These are phyloP conservation scores for Xerophyta viscosa DNA, from an alignment of 106 monocot species.

Conservation along the genomic window DNA sequence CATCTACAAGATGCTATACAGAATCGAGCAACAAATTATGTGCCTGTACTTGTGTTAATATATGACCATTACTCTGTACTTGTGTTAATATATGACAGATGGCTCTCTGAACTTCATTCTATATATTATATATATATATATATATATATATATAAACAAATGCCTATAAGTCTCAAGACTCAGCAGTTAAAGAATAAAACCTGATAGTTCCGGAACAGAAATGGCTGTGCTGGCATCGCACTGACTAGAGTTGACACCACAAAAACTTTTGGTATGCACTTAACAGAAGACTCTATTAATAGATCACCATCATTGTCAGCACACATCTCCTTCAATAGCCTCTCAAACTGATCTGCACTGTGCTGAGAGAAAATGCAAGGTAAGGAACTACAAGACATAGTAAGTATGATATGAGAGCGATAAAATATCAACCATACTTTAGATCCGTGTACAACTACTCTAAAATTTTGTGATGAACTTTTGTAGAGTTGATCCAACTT, in stretches of 20 bases:
- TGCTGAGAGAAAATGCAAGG: constrained; percentile 62
- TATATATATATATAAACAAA: too few species aligned
- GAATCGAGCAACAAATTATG: too few species aligned
- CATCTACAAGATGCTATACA: too few species aligned
- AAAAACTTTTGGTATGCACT: constrained; percentile 88
- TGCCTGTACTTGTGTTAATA: too few species aligned
- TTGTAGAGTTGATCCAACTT: constrained; percentile 96
- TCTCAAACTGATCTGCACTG: constrained; percentile 98
- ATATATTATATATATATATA: too few species aligned
- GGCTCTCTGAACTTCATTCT: too few species aligned
- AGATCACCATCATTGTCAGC: constrained; percentile 98
- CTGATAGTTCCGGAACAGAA: constrained; percentile 98
- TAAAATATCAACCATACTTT: constrained; percentile 41
- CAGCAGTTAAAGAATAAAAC: constrained; percentile 20
- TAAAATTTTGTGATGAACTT: constrained; percentile 97
- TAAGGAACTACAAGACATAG: constrained; percentile 1
- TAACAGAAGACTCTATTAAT: constrained; percentile 93
- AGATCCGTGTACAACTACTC: constrained; percentile 98
- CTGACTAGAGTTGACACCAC: constrained; percentile 93
- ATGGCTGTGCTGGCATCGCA: constrained; percentile 91
- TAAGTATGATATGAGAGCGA: not conserved
- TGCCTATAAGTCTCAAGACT: too few species aligned
- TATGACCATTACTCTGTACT: too few species aligned
- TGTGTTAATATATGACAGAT: too few species aligned
- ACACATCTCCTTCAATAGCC: constrained; percentile 88